Evolutionary conservation across 1,139 yeast genomes (phyloP).

Genomic region (Magnusiomyces fungicola): DNA sequence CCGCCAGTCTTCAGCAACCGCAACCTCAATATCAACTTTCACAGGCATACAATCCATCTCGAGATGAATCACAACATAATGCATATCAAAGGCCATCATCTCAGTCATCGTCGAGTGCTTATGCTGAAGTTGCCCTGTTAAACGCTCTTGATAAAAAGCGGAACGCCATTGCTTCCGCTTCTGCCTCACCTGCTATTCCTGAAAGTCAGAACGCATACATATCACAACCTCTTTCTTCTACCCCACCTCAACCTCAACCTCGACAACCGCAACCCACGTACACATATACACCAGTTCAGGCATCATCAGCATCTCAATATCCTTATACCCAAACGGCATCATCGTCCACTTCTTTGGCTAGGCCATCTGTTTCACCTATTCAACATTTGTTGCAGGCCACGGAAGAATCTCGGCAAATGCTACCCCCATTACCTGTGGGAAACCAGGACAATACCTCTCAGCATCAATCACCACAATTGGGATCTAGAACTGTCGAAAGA

Average conservation of each 20-base stretch:
- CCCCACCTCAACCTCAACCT: constrained; percentile 3
- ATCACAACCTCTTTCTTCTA: neutral
- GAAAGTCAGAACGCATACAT: neutral
- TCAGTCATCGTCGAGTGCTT: constrained; percentile 9
- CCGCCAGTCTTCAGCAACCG: constrained; percentile 1
- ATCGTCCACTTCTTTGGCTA: neutral
- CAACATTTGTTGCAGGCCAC: constrained; percentile 13
- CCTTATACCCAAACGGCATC: neutral
- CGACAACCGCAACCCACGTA: neutral
- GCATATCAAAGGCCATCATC: constrained; percentile 5
- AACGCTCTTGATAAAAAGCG: constrained; percentile 14
- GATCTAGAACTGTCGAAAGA: constrained; percentile 1
- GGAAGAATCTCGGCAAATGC: constrained; percentile 8
- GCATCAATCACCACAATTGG: neutral
- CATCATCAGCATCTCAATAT: neutral
- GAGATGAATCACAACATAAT: neutral
- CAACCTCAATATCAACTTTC: neutral
- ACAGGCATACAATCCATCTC: neutral
- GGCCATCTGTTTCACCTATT: constrained; percentile 8
- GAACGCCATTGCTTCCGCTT: constrained; percentile 6
- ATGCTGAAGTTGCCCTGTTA: constrained; percentile 14
- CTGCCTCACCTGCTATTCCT: constrained; percentile 4
- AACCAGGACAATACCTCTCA: constrained; percentile 1
- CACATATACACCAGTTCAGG: neutral
- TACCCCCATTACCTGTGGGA: constrained; percentile 8